Conservation (phyloP, 768 basidiomycete species). For the Hortiboletus flavorubellus region DNA sequence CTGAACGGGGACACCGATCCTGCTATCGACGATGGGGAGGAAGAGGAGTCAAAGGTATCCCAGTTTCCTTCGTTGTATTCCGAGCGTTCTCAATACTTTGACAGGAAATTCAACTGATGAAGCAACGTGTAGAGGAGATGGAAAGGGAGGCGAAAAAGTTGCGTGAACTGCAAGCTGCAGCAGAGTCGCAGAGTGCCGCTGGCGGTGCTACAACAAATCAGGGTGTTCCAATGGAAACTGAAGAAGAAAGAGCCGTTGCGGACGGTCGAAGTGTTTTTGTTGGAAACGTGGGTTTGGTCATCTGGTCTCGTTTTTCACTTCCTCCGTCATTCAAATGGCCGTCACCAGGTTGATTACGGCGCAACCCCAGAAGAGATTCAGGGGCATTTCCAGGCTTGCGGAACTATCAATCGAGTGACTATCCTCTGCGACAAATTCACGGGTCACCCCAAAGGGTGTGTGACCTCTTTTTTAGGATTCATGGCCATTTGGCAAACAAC, state of each 20-base stretch:
- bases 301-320: conserved; percentile 2
- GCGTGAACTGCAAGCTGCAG: conserved; percentile 80
- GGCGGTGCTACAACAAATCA: conserved; percentile 45
- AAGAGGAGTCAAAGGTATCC: conserved; percentile 58
- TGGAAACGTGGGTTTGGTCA: conserved; percentile 76
- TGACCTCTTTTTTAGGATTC: conserved; percentile 13
- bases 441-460: conserved; percentile 96
- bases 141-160: conserved; percentile 86
- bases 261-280: conserved; percentile 91
- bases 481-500: conserved; percentile 7
- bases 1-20: conserved; percentile 30
- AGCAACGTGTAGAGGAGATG: conserved; percentile 91
- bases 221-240: conserved; percentile 62
- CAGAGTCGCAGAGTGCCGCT: conserved; percentile 50
- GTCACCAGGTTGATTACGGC: conserved; percentile 85
- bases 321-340: conserved; percentile 9
- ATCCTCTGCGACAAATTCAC: conserved; percentile 99
- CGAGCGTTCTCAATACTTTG: conserved; percentile 15
- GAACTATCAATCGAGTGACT: conserved; percentile 97
- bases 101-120: conserved; percentile 90
- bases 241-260: conserved; percentile 79
- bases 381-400: conserved; percentile 94
- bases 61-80: conserved; percentile 3
- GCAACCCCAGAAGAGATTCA: conserved; percentile 99
- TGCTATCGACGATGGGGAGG: conserved; percentile 55